These are phyloP conservation scores for Exophiala oligosperma DNA, from an alignment of 2,329 filamentous ascomycete species.

Conservation along the genomic window DNA sequence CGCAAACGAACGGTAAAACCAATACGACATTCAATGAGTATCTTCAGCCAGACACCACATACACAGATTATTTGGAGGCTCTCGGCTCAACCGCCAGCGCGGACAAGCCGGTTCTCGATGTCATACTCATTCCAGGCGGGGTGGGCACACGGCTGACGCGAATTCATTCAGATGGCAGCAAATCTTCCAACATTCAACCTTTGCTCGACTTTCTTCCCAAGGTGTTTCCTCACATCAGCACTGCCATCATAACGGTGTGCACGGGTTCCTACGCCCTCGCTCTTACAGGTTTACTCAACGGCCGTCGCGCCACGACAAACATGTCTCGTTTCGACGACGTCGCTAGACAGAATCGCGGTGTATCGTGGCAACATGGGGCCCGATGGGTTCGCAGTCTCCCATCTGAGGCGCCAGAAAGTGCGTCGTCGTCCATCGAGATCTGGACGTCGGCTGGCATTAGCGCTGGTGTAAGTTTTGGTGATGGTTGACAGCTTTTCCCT, in stretches of 20 bases:
- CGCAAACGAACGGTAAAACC: slow-evolving; percentile 22
- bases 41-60: slow-evolving; percentile 54
- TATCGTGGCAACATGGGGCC: slow-evolving; percentile 62
- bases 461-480: slow-evolving; percentile 44
- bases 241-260: slow-evolving; percentile 60
- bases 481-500: too few relatives aligned
- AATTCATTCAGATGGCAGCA: slow-evolving; percentile 18
- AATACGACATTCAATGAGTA: slow-evolving; percentile 35
- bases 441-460: slow-evolving; percentile 66
- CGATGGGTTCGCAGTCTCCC: slow-evolving; percentile 54
- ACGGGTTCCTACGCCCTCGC: slow-evolving; percentile 64
- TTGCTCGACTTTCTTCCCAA: slow-evolving; percentile 21
- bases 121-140: slow-evolving; percentile 68
- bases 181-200: slow-evolving; percentile 17
- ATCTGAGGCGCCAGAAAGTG: slow-evolving; percentile 12
- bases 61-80: slow-evolving; percentile 13
- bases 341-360: slow-evolving; percentile 48
- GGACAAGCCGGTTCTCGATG: slow-evolving; percentile 42
- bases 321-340: slow-evolving; percentile 58
- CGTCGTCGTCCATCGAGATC: slow-evolving; percentile 35
- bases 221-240: slow-evolving; percentile 14
- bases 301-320: slow-evolving; percentile 64
- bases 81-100: neutral
- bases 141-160: slow-evolving; percentile 42
- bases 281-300: slow-evolving; percentile 60